A percentile compares a stretch with the other conserved stretches of the same genome.
These are phyloP conservation scores for Avena eriantha DNA, from an alignment of 176 grass and related monocot genomes.

Conservation along the genomic window DNA sequence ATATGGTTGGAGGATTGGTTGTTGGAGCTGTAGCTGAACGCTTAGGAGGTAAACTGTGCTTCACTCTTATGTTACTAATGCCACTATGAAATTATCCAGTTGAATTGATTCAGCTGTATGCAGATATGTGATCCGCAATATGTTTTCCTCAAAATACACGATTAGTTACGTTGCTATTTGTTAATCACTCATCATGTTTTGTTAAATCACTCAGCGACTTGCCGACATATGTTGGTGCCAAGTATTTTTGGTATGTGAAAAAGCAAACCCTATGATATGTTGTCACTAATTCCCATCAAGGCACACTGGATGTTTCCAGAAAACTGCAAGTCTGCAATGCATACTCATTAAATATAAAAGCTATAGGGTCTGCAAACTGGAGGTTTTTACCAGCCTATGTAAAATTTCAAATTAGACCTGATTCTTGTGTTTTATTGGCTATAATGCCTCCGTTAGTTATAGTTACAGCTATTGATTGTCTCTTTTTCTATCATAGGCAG, in stretches of 20 bases:
- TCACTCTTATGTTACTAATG: conserved; percentile 36
- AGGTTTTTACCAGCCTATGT: not conserved
- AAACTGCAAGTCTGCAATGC: not conserved
- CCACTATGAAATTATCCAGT: not conserved
- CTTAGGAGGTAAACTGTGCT: conserved; percentile 68
- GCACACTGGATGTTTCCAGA: conserved; percentile 9
- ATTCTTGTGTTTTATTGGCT: not conserved
- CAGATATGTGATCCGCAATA: not conserved
- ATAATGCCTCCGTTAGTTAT: conserved; percentile 28
- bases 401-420: not conserved
- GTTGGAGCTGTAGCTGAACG: conserved; percentile 86
- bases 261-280: not conserved
- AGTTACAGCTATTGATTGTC: not conserved
- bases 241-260: not conserved
- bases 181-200: not conserved
- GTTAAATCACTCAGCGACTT: not conserved
- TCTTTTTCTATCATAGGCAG: conserved; percentile 65
- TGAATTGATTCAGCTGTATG: not conserved
- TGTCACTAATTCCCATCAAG: not conserved
- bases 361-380: not conserved
- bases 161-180: not conserved
- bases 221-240: not conserved
- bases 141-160: not conserved
- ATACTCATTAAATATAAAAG: not conserved
- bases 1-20: conserved; percentile 88